A percentile compares a stretch with the other conserved stretches of the same genome.
phyloP scores from a whole-genome alignment of 2,329 filamentous ascomycete species.

The Microcyclospora tardicrescens region DNA sequence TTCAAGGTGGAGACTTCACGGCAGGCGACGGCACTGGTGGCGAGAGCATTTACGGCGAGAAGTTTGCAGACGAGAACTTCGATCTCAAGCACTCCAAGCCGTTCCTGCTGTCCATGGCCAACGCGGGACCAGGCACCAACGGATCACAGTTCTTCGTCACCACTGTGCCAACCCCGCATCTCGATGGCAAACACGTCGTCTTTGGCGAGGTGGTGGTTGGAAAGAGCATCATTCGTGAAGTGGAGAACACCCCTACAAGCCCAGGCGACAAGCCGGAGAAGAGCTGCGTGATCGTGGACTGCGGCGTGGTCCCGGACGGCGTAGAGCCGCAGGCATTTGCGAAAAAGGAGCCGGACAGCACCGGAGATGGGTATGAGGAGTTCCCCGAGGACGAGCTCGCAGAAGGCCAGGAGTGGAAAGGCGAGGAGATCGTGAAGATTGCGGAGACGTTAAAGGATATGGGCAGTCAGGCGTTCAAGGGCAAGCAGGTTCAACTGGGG shows the following conservation, averaged over 20 bases:
- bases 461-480: constrained; percentile 88
- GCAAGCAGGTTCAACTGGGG: constrained; percentile 53
- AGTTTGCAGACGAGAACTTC: constrained; percentile 97
- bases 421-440: constrained; percentile 60
- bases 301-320: constrained; percentile 65
- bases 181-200: constrained; percentile 94
- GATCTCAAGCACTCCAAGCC: constrained; percentile 80
- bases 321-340: constrained; percentile 54
- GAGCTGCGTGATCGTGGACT: constrained; percentile 64
- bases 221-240: constrained; percentile 78
- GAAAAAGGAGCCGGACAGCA: constrained; percentile 59
- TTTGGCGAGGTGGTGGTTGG: constrained; percentile 90
- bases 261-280: constrained; percentile 63
- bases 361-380: constrained; percentile 88
- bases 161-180: constrained; percentile 84
- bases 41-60: constrained; percentile 93
- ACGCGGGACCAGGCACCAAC: constrained; percentile 88
- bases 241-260: constrained; percentile 71
- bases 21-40: constrained; percentile 87
- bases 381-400: constrained; percentile 71
- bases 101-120: constrained; percentile 94
- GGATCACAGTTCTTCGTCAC: constrained; percentile 98
- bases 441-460: constrained; percentile 77
- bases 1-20: constrained; percentile 95
- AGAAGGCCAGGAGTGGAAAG: constrained; percentile 46